Conservation (phyloP, 2,329 filamentous ascomycete genomes). For the Esteya vermicola region DNA sequence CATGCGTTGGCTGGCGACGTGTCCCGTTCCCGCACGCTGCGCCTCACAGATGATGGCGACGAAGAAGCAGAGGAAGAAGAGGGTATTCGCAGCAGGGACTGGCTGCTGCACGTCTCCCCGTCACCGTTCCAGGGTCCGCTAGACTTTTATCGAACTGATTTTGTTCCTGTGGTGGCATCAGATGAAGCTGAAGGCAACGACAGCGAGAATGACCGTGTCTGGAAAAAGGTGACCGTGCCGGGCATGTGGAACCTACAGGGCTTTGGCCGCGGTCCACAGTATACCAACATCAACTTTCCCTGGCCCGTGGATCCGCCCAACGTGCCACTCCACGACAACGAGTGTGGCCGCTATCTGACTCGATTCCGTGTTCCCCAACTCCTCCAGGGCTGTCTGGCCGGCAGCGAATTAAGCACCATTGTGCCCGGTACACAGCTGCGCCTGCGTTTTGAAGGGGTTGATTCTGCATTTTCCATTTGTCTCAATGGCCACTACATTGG, state of each 20-base stretch:
- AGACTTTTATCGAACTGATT: too few relatives aligned
- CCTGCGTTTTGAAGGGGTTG: conserved; percentile 59
- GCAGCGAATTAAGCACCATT: conserved; percentile 37
- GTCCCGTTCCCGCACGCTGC: too few relatives aligned
- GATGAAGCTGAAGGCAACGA: conserved; percentile 25
- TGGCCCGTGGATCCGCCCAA: conserved; percentile 51
- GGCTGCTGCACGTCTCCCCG: conserved; percentile 44
- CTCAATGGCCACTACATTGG: conserved; percentile 50
- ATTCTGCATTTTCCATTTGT: conserved; percentile 57
- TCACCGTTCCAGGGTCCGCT: too few relatives aligned
- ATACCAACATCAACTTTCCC: conserved; percentile 54
- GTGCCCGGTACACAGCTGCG: conserved; percentile 38
- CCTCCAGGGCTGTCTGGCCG: too few relatives aligned
- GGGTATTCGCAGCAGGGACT: too few relatives aligned
- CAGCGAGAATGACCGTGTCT: conserved; percentile 12
- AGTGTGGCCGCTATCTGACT: conserved; percentile 50
- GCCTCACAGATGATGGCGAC: too few relatives aligned
- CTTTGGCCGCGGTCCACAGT: conserved; percentile 37
- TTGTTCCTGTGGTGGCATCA: conserved; percentile 32
- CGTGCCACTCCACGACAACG: conserved; percentile 48
- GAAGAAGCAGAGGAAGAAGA: too few relatives aligned
- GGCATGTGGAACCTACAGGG: conserved; percentile 60
- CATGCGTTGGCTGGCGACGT: too few relatives aligned
- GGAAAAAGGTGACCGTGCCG: conserved; percentile 39
- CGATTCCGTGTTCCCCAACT: too few relatives aligned